Evolutionary conservation across 2,329 filamentous ascomycete genomes (phyloP).

Genomic region (Phaeosphaeria sp.): DNA sequence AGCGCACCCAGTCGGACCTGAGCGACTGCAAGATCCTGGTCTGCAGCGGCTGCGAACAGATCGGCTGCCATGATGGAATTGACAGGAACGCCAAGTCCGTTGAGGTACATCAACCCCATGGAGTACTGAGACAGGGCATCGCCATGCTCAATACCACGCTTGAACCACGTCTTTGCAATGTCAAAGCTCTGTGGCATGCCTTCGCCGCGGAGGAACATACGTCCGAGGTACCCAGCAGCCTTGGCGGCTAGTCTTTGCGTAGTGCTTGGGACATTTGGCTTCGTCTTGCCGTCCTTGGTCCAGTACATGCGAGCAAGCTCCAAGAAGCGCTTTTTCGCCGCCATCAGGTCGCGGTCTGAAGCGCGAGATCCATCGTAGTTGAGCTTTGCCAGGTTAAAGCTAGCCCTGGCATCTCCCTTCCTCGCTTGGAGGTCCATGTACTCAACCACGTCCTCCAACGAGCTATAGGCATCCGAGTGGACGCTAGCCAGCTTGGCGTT

Average conservation of each 20-base stretch:
- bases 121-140: constrained; percentile 87
- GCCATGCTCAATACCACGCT: constrained; percentile 74
- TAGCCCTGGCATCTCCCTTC: constrained; percentile 87
- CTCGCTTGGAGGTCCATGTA: constrained; percentile 90
- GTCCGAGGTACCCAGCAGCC: constrained; percentile 84
- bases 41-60: constrained; percentile 78
- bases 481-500: constrained; percentile 78
- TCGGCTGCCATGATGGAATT: constrained; percentile 77
- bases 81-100: constrained; percentile 75
- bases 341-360: constrained; percentile 73
- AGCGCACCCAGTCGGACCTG: constrained; percentile 84
- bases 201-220: constrained; percentile 90
- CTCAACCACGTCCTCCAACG: constrained; percentile 91
- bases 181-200: constrained; percentile 80
- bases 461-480: constrained; percentile 81
- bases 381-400: constrained; percentile 82
- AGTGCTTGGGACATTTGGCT: constrained; percentile 71
- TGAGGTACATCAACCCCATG: constrained; percentile 80
- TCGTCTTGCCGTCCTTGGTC: constrained; percentile 77
- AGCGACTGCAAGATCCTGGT: constrained; percentile 80
- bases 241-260: constrained; percentile 82
- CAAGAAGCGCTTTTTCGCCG: constrained; percentile 82
- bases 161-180: constrained; percentile 82
- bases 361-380: constrained; percentile 87
- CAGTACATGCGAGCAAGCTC: constrained; percentile 82